These are phyloP conservation scores for Tardiomyces depauwii DNA, from an alignment of 1,139 yeast species.

Conservation along the genomic window DNA sequence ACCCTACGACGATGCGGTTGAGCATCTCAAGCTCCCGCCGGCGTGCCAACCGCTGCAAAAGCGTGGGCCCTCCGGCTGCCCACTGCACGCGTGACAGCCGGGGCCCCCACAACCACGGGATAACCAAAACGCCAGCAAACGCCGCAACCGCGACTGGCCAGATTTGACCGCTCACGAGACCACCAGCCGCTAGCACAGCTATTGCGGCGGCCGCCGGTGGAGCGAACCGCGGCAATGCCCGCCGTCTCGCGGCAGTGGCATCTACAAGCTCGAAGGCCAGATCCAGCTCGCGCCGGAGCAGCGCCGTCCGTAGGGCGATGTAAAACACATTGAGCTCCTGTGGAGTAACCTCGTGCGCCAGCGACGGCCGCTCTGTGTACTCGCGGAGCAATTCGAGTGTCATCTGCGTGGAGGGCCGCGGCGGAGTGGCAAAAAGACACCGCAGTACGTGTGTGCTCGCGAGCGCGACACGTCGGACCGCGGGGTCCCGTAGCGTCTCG, in stretches of 20 bases:
- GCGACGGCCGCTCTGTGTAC: not conserved
- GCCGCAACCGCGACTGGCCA: not conserved
- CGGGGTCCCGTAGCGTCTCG: not conserved
- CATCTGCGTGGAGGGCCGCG: not conserved
- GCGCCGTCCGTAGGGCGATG: not conserved
- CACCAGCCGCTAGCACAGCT: not conserved
- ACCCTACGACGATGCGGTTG: constrained; percentile 11
- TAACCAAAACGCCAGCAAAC: not conserved
- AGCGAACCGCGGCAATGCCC: not conserved
- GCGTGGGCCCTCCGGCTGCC: constrained; percentile 5
- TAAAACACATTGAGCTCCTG: not conserved
- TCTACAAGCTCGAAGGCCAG: constrained; percentile 1
- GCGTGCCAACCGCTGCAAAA: constrained; percentile 5
- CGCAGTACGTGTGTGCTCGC: not conserved
- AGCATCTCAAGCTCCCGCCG: constrained; percentile 9
- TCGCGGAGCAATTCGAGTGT: not conserved
- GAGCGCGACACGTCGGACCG: not conserved
- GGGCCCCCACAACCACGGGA: not conserved
- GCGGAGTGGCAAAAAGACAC: not conserved
- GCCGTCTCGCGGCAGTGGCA: not conserved
- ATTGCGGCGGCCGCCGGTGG: not conserved
- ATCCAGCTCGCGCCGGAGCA: not conserved
- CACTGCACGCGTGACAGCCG: not conserved
- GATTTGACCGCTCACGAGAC: not conserved
- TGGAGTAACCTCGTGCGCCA: not conserved